A percentile compares a stretch with the other conserved stretches of the same genome.
phyloP scores from a whole-genome alignment of 2,329 filamentous ascomycete genomes.

The Metarhizium robertsii region DNA sequence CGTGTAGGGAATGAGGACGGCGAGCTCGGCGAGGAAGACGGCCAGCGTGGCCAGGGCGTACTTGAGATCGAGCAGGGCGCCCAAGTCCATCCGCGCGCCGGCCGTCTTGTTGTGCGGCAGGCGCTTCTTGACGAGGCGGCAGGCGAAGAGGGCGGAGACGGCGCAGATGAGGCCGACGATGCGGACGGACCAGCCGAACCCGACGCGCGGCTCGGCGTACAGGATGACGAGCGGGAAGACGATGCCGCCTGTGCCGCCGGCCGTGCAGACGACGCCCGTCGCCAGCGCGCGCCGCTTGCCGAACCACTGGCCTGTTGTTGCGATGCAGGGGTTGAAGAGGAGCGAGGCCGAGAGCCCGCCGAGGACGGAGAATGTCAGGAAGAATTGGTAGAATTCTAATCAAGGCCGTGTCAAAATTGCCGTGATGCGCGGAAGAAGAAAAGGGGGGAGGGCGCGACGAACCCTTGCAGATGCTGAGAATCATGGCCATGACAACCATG shows the following conservation, averaged over 20 bases:
- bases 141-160: constrained; percentile 17
- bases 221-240: constrained; percentile 31
- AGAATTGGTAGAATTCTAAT: constrained; percentile 58
- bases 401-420: background rate
- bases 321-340: constrained; percentile 60
- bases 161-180: constrained; percentile 19
- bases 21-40: constrained; percentile 51
- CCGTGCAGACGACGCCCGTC: constrained; percentile 60
- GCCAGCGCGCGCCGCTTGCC: constrained; percentile 52
- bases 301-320: constrained; percentile 63
- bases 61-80: constrained; percentile 38
- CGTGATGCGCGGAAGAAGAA: background rate
- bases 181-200: constrained; percentile 23
- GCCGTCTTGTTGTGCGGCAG: constrained; percentile 38
- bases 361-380: constrained; percentile 58
- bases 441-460: background rate
- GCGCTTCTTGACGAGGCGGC: constrained; percentile 26
- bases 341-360: constrained; percentile 58
- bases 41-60: constrained; percentile 44
- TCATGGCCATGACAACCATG: constrained; percentile 46
- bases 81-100: constrained; percentile 35
- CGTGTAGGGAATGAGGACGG: constrained; percentile 55
- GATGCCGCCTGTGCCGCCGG: constrained; percentile 51
- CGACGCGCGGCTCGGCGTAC: constrained; percentile 13
- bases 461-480: constrained; percentile 22